Conservation (phyloP, 805 yeast genomes). For the Brettanomyces naardenensis region DNA sequence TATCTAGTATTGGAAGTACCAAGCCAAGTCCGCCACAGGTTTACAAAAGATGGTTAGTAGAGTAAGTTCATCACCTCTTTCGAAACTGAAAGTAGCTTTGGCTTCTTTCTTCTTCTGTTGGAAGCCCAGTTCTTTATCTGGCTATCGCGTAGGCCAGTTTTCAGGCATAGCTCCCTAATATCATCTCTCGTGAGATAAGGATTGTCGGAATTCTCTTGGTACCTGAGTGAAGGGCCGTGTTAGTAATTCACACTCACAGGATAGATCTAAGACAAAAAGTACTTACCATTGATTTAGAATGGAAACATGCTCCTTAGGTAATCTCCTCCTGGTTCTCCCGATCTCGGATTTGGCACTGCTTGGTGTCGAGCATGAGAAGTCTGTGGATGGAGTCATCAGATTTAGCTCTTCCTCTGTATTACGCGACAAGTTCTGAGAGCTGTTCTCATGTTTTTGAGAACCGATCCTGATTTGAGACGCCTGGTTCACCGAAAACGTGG, state of each 20-base stretch:
- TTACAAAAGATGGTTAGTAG: conserved; percentile 11
- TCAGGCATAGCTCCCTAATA: conserved; percentile 1
- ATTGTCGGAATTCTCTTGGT: conserved; percentile 5
- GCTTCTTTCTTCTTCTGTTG: conserved; percentile 6
- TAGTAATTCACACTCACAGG: not conserved
- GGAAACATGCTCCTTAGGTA: conserved; percentile 2
- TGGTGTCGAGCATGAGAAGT: too few species aligned
- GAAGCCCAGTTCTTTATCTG: conserved; percentile 9
- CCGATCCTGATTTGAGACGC: too few species aligned
- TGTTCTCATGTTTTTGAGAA: too few species aligned
- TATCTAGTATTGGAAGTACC: too few species aligned
- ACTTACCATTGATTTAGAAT: conserved; percentile 1
- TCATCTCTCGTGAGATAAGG: conserved; percentile 7
- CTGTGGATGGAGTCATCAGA: too few species aligned
- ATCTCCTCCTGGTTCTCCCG: conserved; percentile 1
- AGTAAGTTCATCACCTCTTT: conserved; percentile 24
- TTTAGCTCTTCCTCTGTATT: too few species aligned
- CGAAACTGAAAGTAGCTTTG: conserved; percentile 6
- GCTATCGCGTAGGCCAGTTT: conserved; percentile 2
- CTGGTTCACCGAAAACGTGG: too few species aligned
- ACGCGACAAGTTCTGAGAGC: too few species aligned
- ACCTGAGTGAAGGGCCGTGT: conserved; percentile 3
- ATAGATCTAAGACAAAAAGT: not conserved
- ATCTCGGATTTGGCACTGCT: not conserved
- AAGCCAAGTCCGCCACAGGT: too few species aligned